phyloP scores from a whole-genome alignment of 495 filamentous ascomycete species.

The Astrocystis sublimbata region DNA sequence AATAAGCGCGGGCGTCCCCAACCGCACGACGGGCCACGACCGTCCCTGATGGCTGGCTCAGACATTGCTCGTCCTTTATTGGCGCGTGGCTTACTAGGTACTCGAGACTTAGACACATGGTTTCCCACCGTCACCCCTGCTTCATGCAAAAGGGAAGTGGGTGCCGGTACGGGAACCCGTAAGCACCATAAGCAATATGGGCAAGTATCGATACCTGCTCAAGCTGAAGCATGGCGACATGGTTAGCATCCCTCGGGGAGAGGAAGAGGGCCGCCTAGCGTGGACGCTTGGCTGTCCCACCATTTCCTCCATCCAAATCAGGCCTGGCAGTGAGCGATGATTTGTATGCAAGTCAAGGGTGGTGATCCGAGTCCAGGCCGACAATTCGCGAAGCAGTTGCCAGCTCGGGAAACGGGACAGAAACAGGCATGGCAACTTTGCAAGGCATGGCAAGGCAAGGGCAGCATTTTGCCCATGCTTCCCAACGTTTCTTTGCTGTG shows the following conservation, averaged over 20 bases:
- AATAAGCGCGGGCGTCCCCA: background rate
- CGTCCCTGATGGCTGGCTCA: slow-evolving; percentile 26
- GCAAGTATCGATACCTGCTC: slow-evolving; percentile 21
- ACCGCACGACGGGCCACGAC: background rate
- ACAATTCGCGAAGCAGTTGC: too few relatives aligned
- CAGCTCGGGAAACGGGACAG: background rate
- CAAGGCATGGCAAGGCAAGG: background rate
- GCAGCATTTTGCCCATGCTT: background rate
- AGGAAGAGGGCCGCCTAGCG: background rate
- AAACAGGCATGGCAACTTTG: too few relatives aligned
- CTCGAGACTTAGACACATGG: slow-evolving; percentile 17
- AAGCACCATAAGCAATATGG: slow-evolving; percentile 26
- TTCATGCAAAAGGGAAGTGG: slow-evolving; percentile 29
- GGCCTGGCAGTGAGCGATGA: background rate
- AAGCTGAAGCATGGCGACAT: slow-evolving; percentile 15
- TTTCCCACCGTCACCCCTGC: slow-evolving; percentile 20
- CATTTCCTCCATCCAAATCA: background rate
- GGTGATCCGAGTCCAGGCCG: background rate
- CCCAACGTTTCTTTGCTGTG: background rate
- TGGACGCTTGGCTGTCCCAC: slow-evolving; percentile 4
- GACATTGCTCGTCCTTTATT: slow-evolving; percentile 27
- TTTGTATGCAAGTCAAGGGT: background rate
- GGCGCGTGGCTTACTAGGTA: slow-evolving; percentile 30
- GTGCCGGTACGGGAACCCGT: slow-evolving; percentile 19
- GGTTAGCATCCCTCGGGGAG: slow-evolving; percentile 13